phyloP scores from a whole-genome alignment of 2,329 filamentous ascomycete species.

The Neoascochyta sp. region DNA sequence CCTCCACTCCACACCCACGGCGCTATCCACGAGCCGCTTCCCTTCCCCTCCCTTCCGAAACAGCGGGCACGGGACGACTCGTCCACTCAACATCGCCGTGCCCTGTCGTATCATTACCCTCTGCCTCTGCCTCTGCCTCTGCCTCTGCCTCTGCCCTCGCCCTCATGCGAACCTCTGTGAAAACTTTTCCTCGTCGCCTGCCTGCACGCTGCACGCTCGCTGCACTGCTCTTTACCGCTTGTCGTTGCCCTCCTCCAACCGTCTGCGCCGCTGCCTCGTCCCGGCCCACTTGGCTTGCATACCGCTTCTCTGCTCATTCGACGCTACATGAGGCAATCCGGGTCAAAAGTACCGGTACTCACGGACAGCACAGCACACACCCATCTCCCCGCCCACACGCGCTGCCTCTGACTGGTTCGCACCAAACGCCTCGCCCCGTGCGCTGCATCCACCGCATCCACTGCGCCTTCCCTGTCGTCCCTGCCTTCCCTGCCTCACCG shows the following conservation, averaged over 20 bases:
- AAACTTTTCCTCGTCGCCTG: too few relatives aligned
- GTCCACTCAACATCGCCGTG: slow-evolving; percentile 33
- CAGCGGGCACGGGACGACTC: slow-evolving; percentile 22
- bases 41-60: slow-evolving; percentile 28
- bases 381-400: slow-evolving; percentile 26
- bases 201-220: too few relatives aligned
- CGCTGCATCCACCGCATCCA: slow-evolving; percentile 31
- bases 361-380: slow-evolving; percentile 33
- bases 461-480: slow-evolving; percentile 20
- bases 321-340: too few relatives aligned
- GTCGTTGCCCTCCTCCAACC: slow-evolving; percentile 17
- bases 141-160: too few relatives aligned
- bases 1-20: too few relatives aligned
- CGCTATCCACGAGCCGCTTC: too few relatives aligned
- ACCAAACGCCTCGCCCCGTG: slow-evolving; percentile 32
- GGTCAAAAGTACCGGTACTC: too few relatives aligned
- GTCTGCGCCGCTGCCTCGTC: too few relatives aligned
- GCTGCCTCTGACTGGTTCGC: slow-evolving; percentile 26
- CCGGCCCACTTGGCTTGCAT: slow-evolving; percentile 29
- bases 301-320: slow-evolving; percentile 32
- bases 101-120: too few relatives aligned
- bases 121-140: too few relatives aligned
- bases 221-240: slow-evolving; percentile 41
- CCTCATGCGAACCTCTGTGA: too few relatives aligned
- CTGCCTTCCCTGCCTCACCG: too few relatives aligned